These are phyloP conservation scores for Exophiala bonariae DNA, from an alignment of 2,329 filamentous ascomycete species.

Conservation along the genomic window DNA sequence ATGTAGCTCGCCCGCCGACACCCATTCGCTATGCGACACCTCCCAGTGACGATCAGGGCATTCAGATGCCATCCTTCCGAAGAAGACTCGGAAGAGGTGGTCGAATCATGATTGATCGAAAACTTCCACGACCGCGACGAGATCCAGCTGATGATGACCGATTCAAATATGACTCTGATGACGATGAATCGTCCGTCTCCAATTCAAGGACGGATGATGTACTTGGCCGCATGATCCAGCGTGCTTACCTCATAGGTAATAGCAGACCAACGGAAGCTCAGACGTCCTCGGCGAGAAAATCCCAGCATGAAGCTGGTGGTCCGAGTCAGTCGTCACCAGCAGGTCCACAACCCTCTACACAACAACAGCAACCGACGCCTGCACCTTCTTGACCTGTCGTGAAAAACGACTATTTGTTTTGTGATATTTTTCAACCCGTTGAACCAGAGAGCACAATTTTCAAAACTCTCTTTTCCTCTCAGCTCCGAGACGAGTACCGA, in stretches of 20 bases:
- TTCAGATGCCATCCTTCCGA: conserved; percentile 67
- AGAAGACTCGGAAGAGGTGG: conserved; percentile 82
- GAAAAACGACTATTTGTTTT: conserved; percentile 5
- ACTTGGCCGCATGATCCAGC: conserved; percentile 53
- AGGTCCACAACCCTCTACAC: no score
- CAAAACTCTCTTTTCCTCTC: conserved; percentile 21
- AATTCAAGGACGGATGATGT: conserved; percentile 14
- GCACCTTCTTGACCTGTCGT: conserved; percentile 20
- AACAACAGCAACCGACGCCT: conserved; percentile 13
- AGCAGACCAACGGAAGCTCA: conserved; percentile 21
- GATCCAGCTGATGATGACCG: conserved; percentile 58
- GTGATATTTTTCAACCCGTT: conserved; percentile 14
- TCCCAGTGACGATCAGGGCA: conserved; percentile 43
- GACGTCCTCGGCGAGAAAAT: conserved; percentile 25
- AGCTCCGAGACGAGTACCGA: conserved; percentile 3
- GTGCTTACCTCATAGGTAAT: conserved; percentile 45
- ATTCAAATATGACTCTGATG: conserved; percentile 86
- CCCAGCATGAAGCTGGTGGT: conserved; percentile 18
- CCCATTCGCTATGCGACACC: conserved; percentile 42
- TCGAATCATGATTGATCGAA: conserved; percentile 83
- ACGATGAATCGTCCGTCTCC: conserved; percentile 59
- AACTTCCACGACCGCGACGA: conserved; percentile 59
- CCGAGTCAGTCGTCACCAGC: conserved; percentile 20
- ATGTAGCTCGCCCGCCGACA: conserved; percentile 31
- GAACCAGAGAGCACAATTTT: conserved; percentile 25